Evolutionary conservation across 495 filamentous ascomycete genomes (phyloP), one percentile per base, ranked within the genome.

Genomic region (Beverwykella pulmonaria): DNA sequence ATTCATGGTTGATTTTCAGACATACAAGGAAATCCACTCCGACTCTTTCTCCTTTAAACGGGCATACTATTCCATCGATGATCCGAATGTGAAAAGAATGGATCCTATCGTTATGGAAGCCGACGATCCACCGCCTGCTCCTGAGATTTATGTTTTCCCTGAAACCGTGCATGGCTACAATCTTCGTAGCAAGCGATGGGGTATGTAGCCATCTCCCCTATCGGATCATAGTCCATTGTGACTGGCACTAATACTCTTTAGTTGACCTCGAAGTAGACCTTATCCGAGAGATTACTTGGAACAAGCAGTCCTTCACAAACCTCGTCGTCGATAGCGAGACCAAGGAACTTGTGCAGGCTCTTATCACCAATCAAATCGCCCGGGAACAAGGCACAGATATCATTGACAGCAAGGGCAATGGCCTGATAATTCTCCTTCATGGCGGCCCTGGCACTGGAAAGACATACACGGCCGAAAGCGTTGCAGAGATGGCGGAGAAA

Each of bases 371-470:
- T 23, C 53, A 57, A 8, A 25, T 54, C 22, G 26, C 53, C 0
- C 73, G 87, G 0, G 86, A 88, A 54, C 32, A 34, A 34, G 32
- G 32, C 5, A 34, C 32, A 34, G 65, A 63, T 23, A n/a, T 63
- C 17, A 34, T 69, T 41, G 22, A 58, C 12, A 50, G 60, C 1
- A 69, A 69, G 23, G 59, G 65, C 1, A 53, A 59, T 17, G 65
- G 65, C 2, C 25, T 63, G 1, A 63, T 69, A 0, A 57, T 63
- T 26, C 29, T 69, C 3, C 65, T 69, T 17, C 34, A 63, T 49
- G 65, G 65, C 9, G 36, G 48, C 1, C 65, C 65, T 41, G 59
- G 65, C 1, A 30, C 44, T 1, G 65, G 59, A 5, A 69, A 69
- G 53, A 69, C 65, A 14, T 29, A 50, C 2, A 63, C 59, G 1